Evolutionary conservation across 75 land plant genomes (phyloP).

Genomic region (Pinus tabuliformis): DNA sequence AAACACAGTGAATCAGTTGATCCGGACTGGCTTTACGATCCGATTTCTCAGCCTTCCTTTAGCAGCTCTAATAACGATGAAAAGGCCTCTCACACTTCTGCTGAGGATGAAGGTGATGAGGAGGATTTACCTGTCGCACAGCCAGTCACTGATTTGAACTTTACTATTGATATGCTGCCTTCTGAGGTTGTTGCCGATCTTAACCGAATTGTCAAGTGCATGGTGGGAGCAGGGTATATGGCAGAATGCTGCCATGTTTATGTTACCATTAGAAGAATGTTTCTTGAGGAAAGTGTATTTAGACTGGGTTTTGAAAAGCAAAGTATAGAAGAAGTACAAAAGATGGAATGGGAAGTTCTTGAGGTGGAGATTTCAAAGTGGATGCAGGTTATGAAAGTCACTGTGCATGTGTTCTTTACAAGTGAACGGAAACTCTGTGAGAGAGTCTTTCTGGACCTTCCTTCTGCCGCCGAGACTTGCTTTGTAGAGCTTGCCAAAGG

Average conservation of each 20-base stretch:
- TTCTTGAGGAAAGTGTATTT: conserved; percentile 70
- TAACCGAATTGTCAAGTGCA: conserved; percentile 55
- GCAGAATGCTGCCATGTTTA: conserved; percentile 60
- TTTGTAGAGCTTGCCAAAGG: conserved; percentile 66
- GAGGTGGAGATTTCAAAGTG: conserved; percentile 70
- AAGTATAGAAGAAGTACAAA: conserved; percentile 51
- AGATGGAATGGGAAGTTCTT: conserved; percentile 46
- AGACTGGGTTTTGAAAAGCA: conserved; percentile 59
- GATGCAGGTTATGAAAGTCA: conserved; percentile 42
- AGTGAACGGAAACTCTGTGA: conserved; percentile 77
- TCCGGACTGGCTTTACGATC: conserved; percentile 14
- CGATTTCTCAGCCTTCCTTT: not conserved
- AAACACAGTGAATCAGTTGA: conserved; percentile 31
- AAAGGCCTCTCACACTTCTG: conserved; percentile 4
- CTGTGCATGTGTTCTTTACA: conserved; percentile 61
- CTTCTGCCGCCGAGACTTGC: conserved; percentile 36
- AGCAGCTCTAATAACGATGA: not conserved
- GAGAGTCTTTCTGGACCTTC: conserved; percentile 45
- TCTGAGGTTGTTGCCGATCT: conserved; percentile 43
- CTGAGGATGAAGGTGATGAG: conserved; percentile 16
- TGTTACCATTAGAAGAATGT: conserved; percentile 36
- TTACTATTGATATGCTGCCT: conserved; percentile 62
- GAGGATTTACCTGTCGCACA: conserved; percentile 44
- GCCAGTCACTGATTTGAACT: conserved; percentile 48
- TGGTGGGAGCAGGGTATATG: conserved; percentile 55